These are phyloP conservation scores for Zymoseptoria tritici DNA, from an alignment of 2,329 filamentous ascomycete species.

Conservation along the genomic window DNA sequence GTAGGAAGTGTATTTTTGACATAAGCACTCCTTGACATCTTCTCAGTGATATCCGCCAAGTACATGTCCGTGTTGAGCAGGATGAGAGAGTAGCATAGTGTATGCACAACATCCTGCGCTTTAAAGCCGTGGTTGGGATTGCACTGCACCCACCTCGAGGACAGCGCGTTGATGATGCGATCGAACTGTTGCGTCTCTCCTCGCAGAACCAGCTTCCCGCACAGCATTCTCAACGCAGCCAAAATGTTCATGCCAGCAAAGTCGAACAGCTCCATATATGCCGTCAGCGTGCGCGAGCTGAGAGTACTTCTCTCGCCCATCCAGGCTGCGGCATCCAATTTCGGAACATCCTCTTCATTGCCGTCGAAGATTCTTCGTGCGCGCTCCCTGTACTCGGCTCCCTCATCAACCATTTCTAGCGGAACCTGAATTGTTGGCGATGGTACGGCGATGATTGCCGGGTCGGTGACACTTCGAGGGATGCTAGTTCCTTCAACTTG, in stretches of 20 bases:
- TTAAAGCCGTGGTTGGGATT: constrained; percentile 93
- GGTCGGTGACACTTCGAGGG: constrained; percentile 28
- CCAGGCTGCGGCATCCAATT: constrained; percentile 76
- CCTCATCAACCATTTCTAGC: constrained; percentile 17
- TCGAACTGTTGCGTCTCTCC: constrained; percentile 97
- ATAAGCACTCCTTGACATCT: constrained; percentile 93
- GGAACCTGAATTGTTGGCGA: constrained; percentile 9
- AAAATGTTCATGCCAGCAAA: constrained; percentile 77
- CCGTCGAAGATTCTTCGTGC: constrained; percentile 80
- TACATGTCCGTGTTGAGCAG: constrained; percentile 94
- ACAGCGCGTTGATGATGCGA: constrained; percentile 82
- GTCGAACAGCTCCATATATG: constrained; percentile 90
- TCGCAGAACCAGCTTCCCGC: constrained; percentile 70
- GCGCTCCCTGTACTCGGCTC: constrained; percentile 63
- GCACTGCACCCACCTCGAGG: constrained; percentile 85
- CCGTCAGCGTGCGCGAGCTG: constrained; percentile 51
- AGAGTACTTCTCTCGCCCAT: constrained; percentile 63
- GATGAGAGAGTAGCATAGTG: constrained; percentile 92
- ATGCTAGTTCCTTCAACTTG: constrained; percentile 41
- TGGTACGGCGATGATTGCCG: constrained; percentile 6
- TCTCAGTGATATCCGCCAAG: constrained; percentile 86
- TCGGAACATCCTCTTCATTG: constrained; percentile 70
- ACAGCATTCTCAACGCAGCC: constrained; percentile 69
- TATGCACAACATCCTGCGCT: constrained; percentile 86
- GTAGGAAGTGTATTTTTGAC: constrained; percentile 94